Evolutionary conservation across 495 filamentous ascomycete genomes (phyloP).

Genomic region (Penicillium verhagenii): DNA sequence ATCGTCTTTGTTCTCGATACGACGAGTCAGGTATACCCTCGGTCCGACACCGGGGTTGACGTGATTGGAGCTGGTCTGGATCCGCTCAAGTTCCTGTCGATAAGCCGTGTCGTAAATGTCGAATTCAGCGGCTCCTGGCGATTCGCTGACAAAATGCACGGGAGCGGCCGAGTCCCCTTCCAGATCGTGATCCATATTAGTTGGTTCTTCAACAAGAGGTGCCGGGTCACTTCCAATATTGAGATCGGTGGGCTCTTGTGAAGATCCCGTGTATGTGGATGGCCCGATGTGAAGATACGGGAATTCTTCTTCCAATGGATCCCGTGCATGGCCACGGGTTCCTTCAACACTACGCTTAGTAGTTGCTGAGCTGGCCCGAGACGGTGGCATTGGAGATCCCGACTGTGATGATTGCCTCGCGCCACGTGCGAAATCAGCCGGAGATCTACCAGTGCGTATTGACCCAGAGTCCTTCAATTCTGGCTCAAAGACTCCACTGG

Average conservation of each 20-base stretch:
- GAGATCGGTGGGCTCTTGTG: slow-evolving; percentile 11
- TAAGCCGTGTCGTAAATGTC: slow-evolving; percentile 89
- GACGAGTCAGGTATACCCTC: slow-evolving; percentile 58
- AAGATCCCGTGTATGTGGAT: slow-evolving; percentile 40
- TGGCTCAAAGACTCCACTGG: slow-evolving; percentile 17
- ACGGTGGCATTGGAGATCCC: slow-evolving; percentile 27
- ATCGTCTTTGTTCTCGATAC: slow-evolving; percentile 54
- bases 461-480: slow-evolving; percentile 33
- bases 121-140: slow-evolving; percentile 74
- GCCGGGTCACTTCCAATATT: slow-evolving; percentile 13
- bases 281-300: slow-evolving; percentile 75
- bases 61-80: slow-evolving; percentile 39
- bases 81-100: slow-evolving; percentile 73
- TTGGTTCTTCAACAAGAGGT: slow-evolving; percentile 26
- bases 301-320: slow-evolving; percentile 59
- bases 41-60: slow-evolving; percentile 18
- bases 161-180: slow-evolving; percentile 20
- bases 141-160: slow-evolving; percentile 66
- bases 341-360: slow-evolving; percentile 45
- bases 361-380: slow-evolving; percentile 37
- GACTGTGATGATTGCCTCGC: slow-evolving; percentile 20
- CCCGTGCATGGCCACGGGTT: slow-evolving; percentile 63
- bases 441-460: slow-evolving; percentile 23
- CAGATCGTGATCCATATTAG: slow-evolving; percentile 20
- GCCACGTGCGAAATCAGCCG: slow-evolving; percentile 16